phyloP scores from a whole-genome alignment of 352 stramenopile genomes.

The Phytophthora cajani region DNA sequence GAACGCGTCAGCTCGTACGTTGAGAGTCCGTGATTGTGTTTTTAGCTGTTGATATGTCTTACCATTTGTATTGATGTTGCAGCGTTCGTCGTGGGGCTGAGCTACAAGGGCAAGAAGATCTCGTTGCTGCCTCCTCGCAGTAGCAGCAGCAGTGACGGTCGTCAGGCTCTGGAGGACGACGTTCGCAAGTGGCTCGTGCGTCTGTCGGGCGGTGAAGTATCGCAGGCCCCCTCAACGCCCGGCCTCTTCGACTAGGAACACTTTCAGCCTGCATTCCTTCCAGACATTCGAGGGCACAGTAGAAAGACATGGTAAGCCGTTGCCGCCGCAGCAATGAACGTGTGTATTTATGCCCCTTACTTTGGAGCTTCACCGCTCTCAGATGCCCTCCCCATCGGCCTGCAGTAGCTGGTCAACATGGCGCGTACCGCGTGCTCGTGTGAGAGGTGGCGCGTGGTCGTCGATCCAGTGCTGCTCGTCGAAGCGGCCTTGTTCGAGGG shows the following conservation, averaged over 20 bases:
- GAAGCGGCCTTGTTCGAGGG: conserved; percentile 37
- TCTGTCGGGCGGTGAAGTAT: conserved; percentile 65
- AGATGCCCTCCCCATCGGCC: not conserved
- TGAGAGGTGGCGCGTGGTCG: conserved; percentile 23
- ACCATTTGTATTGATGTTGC: not conserved
- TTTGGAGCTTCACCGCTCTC: not conserved
- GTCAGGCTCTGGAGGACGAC: conserved; percentile 37
- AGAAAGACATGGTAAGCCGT: conserved; percentile 11
- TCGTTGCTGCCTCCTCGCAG: conserved; percentile 41
- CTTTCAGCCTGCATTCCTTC: not conserved
- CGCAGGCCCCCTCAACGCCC: conserved; percentile 43
- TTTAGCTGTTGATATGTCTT: not conserved
- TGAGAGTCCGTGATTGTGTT: not conserved
- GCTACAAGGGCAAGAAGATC: conserved; percentile 73
- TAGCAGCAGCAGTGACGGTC: conserved; percentile 10
- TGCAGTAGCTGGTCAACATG: conserved; percentile 15
- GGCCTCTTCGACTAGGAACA: conserved; percentile 47
- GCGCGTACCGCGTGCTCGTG: conserved; percentile 30
- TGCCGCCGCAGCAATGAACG: conserved; percentile 6
- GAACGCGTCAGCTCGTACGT: conserved; percentile 40
- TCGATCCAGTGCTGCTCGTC: conserved; percentile 42
- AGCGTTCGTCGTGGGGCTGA: conserved; percentile 71
- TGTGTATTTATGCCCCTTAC: conserved; percentile 30
- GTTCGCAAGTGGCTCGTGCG: conserved; percentile 69
- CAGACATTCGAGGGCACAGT: conserved; percentile 2